Base-by-base conservation (phyloP, 352 stramenopile genomes). In the Pythium sukuiense region DNA sequence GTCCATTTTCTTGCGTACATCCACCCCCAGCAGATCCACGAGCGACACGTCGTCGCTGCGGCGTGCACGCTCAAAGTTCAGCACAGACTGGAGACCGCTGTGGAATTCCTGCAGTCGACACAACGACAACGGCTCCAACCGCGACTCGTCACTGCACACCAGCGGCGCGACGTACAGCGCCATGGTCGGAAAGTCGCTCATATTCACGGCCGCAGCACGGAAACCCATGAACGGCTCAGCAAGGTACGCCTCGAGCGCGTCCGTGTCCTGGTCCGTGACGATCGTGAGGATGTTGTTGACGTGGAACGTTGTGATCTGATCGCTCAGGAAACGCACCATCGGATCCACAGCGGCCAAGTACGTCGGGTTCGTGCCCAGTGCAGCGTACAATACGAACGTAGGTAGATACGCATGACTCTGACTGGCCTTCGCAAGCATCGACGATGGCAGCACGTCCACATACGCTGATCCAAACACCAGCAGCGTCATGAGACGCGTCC, bases 1-100 rank as follows among this genome's bases (percentile, higher is more conserved):
- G n/a, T 63, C 57, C 43, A 63, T 18, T 18, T 55, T 55, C 45
- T 63, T 63, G 41, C 57, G 57, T 18, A 63, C 57, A n/a, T 63
- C 57, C 27, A 63, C 57, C 33, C 56, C 57, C 26, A 55, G 29
- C 29, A 63, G 24, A 50, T 56, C 45, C 3, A 24, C 45, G 29
- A 63, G 57, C 29, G 41, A 55, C 2, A 63, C 29, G 14, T 55
- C 30, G 20, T 27, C 45, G 43, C 35, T 48, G 7, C 41, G 45
- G 11, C 43, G 57, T 24, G 27, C 26, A 2, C 53, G 29, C 30
- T 63, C 57, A 20, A 63, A 63, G 39, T 30, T 37, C 24, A 61
- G n/a, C 13, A 53, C 55, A 13, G 41, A 41, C 24, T 61, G 37
- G 8, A 61, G 55, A 46, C 39, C 55, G 16, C 12, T 35, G 27